phyloP scores from a whole-genome alignment of 306 rosid species.

The Astragalus glycyphyllos region DNA sequence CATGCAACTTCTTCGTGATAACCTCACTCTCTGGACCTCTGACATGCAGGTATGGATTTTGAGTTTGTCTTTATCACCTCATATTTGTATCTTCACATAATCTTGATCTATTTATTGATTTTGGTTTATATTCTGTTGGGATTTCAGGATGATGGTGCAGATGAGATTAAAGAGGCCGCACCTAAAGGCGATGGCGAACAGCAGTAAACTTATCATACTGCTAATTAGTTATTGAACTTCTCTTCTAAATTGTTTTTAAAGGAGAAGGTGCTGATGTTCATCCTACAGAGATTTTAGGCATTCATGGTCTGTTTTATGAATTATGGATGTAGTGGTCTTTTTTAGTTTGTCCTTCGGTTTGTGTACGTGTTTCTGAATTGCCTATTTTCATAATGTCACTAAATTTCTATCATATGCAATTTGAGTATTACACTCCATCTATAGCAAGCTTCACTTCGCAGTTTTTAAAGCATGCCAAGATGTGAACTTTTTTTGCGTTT shows the following conservation, averaged over 20 bases:
- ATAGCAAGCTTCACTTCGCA: slow-evolving; percentile 23
- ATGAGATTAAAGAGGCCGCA: slow-evolving; percentile 92
- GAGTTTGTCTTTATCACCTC: neutral
- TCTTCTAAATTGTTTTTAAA: slow-evolving; percentile 71
- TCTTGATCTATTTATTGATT: slow-evolving; percentile 10
- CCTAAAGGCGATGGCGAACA: slow-evolving; percentile 70
- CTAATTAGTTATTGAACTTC: slow-evolving; percentile 64
- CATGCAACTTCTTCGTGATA: slow-evolving; percentile 99
- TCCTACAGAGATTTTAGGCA: slow-evolving; percentile 65
- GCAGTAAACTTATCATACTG: slow-evolving; percentile 50
- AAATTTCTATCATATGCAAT: slow-evolving; percentile 48
- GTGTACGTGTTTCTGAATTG: slow-evolving; percentile 60
- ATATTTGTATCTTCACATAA: neutral
- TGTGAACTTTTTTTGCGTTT: slow-evolving; percentile 21
- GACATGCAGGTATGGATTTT: slow-evolving; percentile 85
- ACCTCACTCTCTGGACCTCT: slow-evolving; percentile 98
- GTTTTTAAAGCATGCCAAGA: neutral
- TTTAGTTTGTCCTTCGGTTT: slow-evolving; percentile 67
- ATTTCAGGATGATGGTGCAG: slow-evolving; percentile 90
- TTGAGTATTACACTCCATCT: slow-evolving; percentile 45
- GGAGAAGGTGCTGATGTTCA: slow-evolving; percentile 68
- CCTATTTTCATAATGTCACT: slow-evolving; percentile 59
- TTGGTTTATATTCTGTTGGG: slow-evolving; percentile 3
- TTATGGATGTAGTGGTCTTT: slow-evolving; percentile 58
- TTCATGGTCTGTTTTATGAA: slow-evolving; percentile 71